Evolutionary conservation across 495 filamentous ascomycete species (phyloP).

Genomic region (Xylaria acuta): DNA sequence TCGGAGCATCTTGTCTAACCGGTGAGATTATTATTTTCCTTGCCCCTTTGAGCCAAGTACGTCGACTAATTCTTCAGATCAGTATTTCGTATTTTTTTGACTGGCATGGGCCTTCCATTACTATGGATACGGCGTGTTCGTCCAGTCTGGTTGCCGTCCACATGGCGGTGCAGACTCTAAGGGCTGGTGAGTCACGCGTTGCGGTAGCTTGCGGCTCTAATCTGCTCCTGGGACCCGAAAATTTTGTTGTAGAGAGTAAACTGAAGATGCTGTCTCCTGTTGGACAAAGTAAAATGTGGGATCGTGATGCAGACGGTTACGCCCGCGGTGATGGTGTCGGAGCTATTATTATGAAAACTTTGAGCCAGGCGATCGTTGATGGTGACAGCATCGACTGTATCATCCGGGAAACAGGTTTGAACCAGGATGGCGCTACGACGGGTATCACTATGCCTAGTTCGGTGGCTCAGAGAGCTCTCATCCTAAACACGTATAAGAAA

Average conservation of each 20-base stretch:
- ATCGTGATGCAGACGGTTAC: slow-evolving; percentile 65
- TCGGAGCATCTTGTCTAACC: slow-evolving; percentile 39
- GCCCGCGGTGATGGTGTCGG: slow-evolving; percentile 62
- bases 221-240: slow-evolving; percentile 44
- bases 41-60: too few relatives aligned
- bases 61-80: too few relatives aligned
- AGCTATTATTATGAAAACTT: slow-evolving; percentile 59
- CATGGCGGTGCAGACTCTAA: slow-evolving; percentile 54
- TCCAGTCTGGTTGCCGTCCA: slow-evolving; percentile 60
- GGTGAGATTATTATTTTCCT: too few relatives aligned
- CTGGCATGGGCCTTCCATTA: slow-evolving; percentile 61
- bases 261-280: slow-evolving; percentile 33
- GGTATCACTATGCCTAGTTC: slow-evolving; percentile 54
- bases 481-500: slow-evolving; percentile 32
- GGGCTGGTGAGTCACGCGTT: slow-evolving; percentile 46
- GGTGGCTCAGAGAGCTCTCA: slow-evolving; percentile 51
- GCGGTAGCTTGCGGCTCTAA: slow-evolving; percentile 38
- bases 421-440: slow-evolving; percentile 48
- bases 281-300: slow-evolving; percentile 47
- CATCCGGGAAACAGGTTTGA: slow-evolving; percentile 55
- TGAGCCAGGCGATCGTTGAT: slow-evolving; percentile 56
- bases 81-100: slow-evolving; percentile 65
- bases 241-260: slow-evolving; percentile 36
- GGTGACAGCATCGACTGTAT: slow-evolving; percentile 62
- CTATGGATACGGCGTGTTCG: slow-evolving; percentile 66